Conservation (phyloP, 2,329 filamentous ascomycete species). For the Dactylellina haptotyla region DNA sequence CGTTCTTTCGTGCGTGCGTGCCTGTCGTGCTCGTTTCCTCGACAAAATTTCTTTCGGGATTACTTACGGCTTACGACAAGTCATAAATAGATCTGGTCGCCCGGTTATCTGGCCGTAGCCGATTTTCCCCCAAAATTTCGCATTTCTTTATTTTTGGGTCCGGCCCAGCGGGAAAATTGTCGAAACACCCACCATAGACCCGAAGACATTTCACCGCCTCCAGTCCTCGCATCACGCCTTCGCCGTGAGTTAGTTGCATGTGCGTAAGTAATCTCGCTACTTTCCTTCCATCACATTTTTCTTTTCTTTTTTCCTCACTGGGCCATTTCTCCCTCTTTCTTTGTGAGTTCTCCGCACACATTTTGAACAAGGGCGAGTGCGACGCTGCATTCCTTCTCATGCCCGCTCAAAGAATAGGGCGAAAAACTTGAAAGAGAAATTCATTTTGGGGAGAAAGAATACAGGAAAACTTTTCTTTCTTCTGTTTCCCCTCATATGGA, state of each 20-base stretch:
- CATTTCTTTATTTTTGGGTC: slow-evolving; percentile 55
- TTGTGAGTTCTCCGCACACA: slow-evolving; percentile 31
- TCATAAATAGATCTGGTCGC: slow-evolving; percentile 55
- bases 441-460: neutral
- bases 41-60: slow-evolving; percentile 53
- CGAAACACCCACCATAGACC: slow-evolving; percentile 31
- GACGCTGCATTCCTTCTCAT: slow-evolving; percentile 55
- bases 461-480: slow-evolving; percentile 9
- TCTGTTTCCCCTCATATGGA: slow-evolving; percentile 34
- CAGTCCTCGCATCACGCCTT: slow-evolving; percentile 11
- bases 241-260: slow-evolving; percentile 7
- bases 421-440: slow-evolving; percentile 23
- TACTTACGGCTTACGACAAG: slow-evolving; percentile 54
- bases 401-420: slow-evolving; percentile 38
- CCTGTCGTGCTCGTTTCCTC: slow-evolving; percentile 46
- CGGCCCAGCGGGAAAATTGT: slow-evolving; percentile 44
- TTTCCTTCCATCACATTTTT: slow-evolving; percentile 6
- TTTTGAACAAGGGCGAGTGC: slow-evolving; percentile 18
- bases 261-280: slow-evolving; percentile 32
- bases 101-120: slow-evolving; percentile 54
- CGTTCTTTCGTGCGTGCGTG: slow-evolving; percentile 41
- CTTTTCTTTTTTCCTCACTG: slow-evolving; percentile 1
- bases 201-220: slow-evolving; percentile 5
- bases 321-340: slow-evolving; percentile 51
- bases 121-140: slow-evolving; percentile 47